Evolutionary conservation across 495 filamentous ascomycete genomes (phyloP), one percentile per base, ranked within the genome.

Genomic region (Penicillium atrosanguineum): DNA sequence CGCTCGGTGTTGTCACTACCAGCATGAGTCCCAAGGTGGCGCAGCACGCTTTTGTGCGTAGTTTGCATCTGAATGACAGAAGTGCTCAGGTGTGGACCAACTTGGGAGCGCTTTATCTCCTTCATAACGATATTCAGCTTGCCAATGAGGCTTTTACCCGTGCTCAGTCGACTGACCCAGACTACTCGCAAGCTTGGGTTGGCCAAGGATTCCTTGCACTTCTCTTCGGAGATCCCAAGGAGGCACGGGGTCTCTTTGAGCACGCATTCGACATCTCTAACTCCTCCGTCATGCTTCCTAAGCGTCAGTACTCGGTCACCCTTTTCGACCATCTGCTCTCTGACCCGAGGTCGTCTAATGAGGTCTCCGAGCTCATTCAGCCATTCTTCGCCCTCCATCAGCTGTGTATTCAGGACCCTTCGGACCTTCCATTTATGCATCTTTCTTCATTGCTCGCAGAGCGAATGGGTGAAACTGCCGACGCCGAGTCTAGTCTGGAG

Each of bases 251-350:
- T 28, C 79, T 97, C 11, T 97, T 96, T 63, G 89, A 89, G n/a
- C 94, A 99, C 70, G 91, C 93, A 5, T 92, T 95, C 72, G 94
- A 95, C 56, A 95, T 99, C 48, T 82, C 90, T 0, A 85, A 87
- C 42, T 86, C 88, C 3, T 86, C 88, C 5, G 84, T 85, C 5
- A 69, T 80, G 8, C 65, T 91, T 18, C 77, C 86, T 6, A 89
- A 90, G 69, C 80, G 84, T 38, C 87, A 88, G 65, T 97, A 91
- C 59, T 75, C 88, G 0, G 73, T 84, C 7, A 89, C 87, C 15
- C 73, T 86, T 11, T 97, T 97, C 60, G 93, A 95, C 64, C 73
- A 88, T 60, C 75, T 95, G 6, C 60, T 89, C 4, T 66, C 77
- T 2, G 78, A 79, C 15, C 65, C 79, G 8, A 61, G 76, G 0